These are phyloP conservation scores for Choiromyces venosus DNA, from an alignment of 495 filamentous ascomycete species.

Conservation along the genomic window DNA sequence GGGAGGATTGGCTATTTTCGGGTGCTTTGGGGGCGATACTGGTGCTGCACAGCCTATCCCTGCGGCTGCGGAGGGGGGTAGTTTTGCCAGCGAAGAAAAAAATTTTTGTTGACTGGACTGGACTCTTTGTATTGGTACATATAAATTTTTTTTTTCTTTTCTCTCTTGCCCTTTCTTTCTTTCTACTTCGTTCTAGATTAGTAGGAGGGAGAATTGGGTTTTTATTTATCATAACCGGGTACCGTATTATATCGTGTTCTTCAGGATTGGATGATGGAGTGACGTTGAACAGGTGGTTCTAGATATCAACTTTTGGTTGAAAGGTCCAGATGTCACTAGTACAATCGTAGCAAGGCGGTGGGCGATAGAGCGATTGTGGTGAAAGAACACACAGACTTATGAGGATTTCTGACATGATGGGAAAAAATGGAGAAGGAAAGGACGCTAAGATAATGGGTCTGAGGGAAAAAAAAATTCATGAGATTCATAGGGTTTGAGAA, in stretches of 20 bases:
- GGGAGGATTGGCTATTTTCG: background rate
- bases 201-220: background rate
- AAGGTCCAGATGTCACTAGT: background rate
- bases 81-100: background rate
- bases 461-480: background rate
- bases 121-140: background rate
- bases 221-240: background rate
- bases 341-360: background rate
- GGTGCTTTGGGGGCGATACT: background rate
- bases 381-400: slow-evolving; percentile 22
- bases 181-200: no score
- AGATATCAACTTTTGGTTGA: no score
- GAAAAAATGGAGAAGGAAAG: slow-evolving; percentile 29
- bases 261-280: background rate
- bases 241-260: background rate
- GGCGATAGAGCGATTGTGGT: background rate
- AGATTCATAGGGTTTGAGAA: no score
- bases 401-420: slow-evolving; percentile 28
- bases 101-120: background rate
- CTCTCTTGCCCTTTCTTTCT: background rate
- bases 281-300: background rate
- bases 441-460: background rate
- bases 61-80: background rate
- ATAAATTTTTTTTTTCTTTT: background rate
- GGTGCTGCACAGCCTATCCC: background rate